Evolutionary conservation across 805 yeast genomes (phyloP).

Genomic region (Wickerhamiella dianesei): DNA sequence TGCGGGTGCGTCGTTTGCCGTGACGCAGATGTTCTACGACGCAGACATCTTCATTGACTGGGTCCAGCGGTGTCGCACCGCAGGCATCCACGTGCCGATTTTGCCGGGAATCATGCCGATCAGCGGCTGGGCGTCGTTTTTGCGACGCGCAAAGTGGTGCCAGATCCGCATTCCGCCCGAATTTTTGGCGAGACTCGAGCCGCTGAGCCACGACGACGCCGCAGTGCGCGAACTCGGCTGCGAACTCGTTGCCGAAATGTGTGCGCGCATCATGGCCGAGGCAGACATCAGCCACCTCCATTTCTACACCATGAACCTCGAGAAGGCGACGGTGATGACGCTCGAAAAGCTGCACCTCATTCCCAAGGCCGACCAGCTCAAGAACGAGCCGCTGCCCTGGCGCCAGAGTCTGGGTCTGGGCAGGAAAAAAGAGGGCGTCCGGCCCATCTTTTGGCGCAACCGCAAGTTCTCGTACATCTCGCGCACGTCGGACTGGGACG

Average conservation of each 20-base stretch:
- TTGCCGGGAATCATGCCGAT: slow-evolving; percentile 99
- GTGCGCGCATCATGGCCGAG: slow-evolving; percentile 46
- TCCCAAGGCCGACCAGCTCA: slow-evolving; percentile 22
- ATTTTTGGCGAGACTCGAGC: slow-evolving; percentile 57
- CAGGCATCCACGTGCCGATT: slow-evolving; percentile 72
- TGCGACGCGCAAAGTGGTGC: slow-evolving; percentile 93
- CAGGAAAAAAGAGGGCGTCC: slow-evolving; percentile 65
- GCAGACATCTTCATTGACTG: slow-evolving; percentile 71
- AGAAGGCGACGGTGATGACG: slow-evolving; percentile 78
- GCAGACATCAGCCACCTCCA: slow-evolving; percentile 76
- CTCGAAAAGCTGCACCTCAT: slow-evolving; percentile 55
- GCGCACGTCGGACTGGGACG: slow-evolving; percentile 92
- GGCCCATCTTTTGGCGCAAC: slow-evolving; percentile 95
- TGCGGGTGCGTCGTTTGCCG: slow-evolving; percentile 84
- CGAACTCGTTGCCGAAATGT: slow-evolving; percentile 70
- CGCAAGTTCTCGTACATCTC: slow-evolving; percentile 80
- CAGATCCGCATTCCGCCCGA: slow-evolving; percentile 65
- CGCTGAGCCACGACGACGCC: slow-evolving; percentile 81
- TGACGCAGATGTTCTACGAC: slow-evolving; percentile 96
- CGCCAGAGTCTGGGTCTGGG: slow-evolving; percentile 74
- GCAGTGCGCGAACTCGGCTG: slow-evolving; percentile 78
- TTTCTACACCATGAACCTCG: slow-evolving; percentile 95
- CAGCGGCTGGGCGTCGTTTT: slow-evolving; percentile 81
- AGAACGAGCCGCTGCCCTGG: slow-evolving; percentile 48
- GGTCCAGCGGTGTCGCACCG: slow-evolving; percentile 56